A percentile compares a stretch with the other conserved stretches of the same genome.
Conservation (phyloP, 805 yeast species). For the Kodamaea restingae region DNA sequence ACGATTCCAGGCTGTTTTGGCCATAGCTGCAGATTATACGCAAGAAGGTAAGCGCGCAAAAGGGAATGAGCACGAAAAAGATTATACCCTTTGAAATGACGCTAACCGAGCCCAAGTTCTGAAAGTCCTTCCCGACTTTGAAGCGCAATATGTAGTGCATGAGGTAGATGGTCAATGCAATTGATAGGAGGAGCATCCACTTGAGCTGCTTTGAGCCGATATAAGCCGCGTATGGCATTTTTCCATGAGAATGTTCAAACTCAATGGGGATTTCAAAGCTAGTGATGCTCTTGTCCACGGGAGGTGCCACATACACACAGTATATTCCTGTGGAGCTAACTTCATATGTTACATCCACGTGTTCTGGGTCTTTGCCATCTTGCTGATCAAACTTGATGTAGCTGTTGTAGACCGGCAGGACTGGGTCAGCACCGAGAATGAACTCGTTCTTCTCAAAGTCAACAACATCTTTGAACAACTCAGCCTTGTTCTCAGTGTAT, state of each 20-base stretch:
- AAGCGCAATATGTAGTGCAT: conserved; percentile 23
- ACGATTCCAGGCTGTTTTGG: conserved; percentile 12
- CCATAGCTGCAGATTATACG: conserved; percentile 3
- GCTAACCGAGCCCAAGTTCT: conserved; percentile 24
- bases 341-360: conserved; percentile 3
- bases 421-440: conserved; percentile 8
- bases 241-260: conserved; percentile 23
- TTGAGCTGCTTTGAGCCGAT: conserved; percentile 14
- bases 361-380: conserved; percentile 4
- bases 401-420: conserved; percentile 2
- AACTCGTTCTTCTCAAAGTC: conserved; percentile 16
- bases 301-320: conserved; percentile 29
- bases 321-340: conserved; percentile 20
- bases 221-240: conserved; percentile 18
- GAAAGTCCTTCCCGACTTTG: conserved; percentile 25
- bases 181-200: conserved; percentile 14
- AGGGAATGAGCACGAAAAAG: conserved; percentile 24
- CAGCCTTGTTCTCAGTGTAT: conserved; percentile 7
- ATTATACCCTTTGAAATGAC: conserved; percentile 26
- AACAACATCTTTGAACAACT: conserved; percentile 11
- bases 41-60: conserved; percentile 5
- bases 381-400: conserved; percentile 6
- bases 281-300: conserved; percentile 11
- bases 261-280: conserved; percentile 16
- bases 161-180: conserved; percentile 18